A percentile compares a stretch with the other conserved stretches of the same genome.
Evolutionary conservation across 352 stramenopile species (phyloP).

Genomic region (Globisporangium paddicum): DNA sequence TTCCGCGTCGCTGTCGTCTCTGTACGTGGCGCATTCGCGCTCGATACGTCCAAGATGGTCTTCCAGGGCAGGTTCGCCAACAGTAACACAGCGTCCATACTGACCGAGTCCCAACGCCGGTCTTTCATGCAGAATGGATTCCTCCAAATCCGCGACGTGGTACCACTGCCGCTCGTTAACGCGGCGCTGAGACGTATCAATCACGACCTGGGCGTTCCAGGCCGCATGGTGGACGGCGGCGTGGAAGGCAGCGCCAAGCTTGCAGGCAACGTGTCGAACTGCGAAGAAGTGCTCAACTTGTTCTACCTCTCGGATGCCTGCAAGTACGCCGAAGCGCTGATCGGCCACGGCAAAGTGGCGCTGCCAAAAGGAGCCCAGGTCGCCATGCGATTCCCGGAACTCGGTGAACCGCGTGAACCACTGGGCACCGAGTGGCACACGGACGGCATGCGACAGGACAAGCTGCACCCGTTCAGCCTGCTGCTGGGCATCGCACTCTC

Average conservation of each 20-base stretch:
- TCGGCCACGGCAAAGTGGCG: slow-evolving; percentile 40
- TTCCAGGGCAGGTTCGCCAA: slow-evolving; percentile 18
- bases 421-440: slow-evolving; percentile 78
- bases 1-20: slow-evolving; percentile 51
- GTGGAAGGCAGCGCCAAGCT: slow-evolving; percentile 71
- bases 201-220: slow-evolving; percentile 65
- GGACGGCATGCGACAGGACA: slow-evolving; percentile 75
- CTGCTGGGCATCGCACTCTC: slow-evolving; percentile 69
- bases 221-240: slow-evolving; percentile 65
- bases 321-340: slow-evolving; percentile 59
- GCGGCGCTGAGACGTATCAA: slow-evolving; percentile 61
- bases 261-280: slow-evolving; percentile 68
- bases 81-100: slow-evolving; percentile 18
- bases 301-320: slow-evolving; percentile 43
- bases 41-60: slow-evolving; percentile 31
- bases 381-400: slow-evolving; percentile 66
- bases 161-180: slow-evolving; percentile 52
- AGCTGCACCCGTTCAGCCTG: slow-evolving; percentile 63
- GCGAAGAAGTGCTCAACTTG: slow-evolving; percentile 50
- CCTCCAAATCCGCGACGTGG: slow-evolving; percentile 55
- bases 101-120: slow-evolving; percentile 55
- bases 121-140: slow-evolving; percentile 75
- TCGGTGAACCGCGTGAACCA: slow-evolving; percentile 55
- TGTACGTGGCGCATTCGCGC: slow-evolving; percentile 33
- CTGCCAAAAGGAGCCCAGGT: slow-evolving; percentile 58